phyloP scores from a whole-genome alignment of 441 rosid genomes.

The Melianthus villosus region DNA sequence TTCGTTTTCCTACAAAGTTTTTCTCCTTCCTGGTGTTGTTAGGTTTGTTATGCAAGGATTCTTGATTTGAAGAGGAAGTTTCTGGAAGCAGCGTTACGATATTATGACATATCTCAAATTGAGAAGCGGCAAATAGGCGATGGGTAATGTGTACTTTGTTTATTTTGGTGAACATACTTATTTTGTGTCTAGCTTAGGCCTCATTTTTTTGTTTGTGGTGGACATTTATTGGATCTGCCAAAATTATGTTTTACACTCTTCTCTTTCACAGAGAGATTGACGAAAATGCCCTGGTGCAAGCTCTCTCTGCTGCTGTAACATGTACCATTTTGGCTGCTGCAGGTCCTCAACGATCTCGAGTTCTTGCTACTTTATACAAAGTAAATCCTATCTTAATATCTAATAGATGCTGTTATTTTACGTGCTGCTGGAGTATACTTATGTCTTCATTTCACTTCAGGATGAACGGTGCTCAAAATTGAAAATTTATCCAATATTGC shows the following conservation, averaged over 20 bases:
- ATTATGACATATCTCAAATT: conserved; percentile 87
- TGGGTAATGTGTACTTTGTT: too few relatives aligned
- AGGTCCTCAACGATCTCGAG: conserved; percentile 97
- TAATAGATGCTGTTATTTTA: not conserved
- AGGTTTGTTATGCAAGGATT: conserved; percentile 97
- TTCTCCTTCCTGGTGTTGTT: conserved; percentile 7
- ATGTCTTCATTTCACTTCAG: too few relatives aligned
- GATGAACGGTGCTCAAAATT: too few relatives aligned
- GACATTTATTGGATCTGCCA: not conserved
- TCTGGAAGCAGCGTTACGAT: conserved; percentile 90
- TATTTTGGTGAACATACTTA: too few relatives aligned
- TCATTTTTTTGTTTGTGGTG: not conserved
- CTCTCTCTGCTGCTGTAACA: conserved; percentile 90
- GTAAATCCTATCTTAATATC: conserved; percentile 19
- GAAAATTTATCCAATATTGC: conserved; percentile 84
- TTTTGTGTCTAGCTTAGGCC: too few relatives aligned
- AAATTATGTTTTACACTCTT: not conserved
- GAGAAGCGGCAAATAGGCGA: conserved; percentile 90
- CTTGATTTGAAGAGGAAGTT: conserved; percentile 95
- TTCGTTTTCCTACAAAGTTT: conserved; percentile 5
- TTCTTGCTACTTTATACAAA: conserved; percentile 89
- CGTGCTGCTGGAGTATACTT: too few relatives aligned
- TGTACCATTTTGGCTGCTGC: conserved; percentile 96
- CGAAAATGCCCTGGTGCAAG: conserved; percentile 86
- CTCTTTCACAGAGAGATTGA: conserved; percentile 55